Evolutionary conservation across 2,329 filamentous ascomycete genomes (phyloP), one percentile per base, ranked within the genome.

Genomic region (Paradendryphiella salina): DNA sequence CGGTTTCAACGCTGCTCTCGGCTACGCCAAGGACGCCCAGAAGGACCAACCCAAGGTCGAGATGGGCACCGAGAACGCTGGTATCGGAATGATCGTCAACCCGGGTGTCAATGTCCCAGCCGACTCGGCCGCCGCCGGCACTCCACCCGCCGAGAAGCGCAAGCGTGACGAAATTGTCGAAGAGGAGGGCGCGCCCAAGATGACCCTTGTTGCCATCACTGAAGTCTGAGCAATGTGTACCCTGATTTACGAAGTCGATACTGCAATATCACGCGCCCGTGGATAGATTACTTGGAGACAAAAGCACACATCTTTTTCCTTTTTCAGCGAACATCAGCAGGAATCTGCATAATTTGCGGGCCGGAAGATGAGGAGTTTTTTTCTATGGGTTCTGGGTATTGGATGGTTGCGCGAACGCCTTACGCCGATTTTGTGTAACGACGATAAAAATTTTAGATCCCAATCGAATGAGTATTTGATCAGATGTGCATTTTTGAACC

Each of bases 1-100:
- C 52, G 75, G 78, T 43, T 80, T 81, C 66, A 73, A 77, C 55
- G 73, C 75, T 11, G 78, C 79, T 1, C 74, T 81, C 13, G 69
- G 59, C 40, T 81, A 72, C 55, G 78, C 79, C 46, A 73, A 77
- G 57, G 75, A 73, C 35, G 78, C 77, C 15, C 67, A 78, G 65
- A 71, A 69, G 62, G 76, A 78, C 60, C 66, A 70, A 29, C 78
- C 78, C 56, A 78, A 78, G 70, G 64, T 80, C 36, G 72, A 80
- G 65, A 71, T 81, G 34, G 78, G 78, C 48, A 78, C 78, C 20
- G 73, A 75, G 50, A 72, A 71, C 48, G 73, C 76, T 14, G 78
- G 78, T 56, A 65, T 75, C 36, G 70, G 70, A 57, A 68, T 74
- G 21, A 53, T 69, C 20, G 62, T 73, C 55, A 73, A 71, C 60